Percentiles rank a stretch among this genome's conserved stretches.
Conservation (phyloP, 257 asterid genomes). For the Marsdenia floribunda region DNA sequence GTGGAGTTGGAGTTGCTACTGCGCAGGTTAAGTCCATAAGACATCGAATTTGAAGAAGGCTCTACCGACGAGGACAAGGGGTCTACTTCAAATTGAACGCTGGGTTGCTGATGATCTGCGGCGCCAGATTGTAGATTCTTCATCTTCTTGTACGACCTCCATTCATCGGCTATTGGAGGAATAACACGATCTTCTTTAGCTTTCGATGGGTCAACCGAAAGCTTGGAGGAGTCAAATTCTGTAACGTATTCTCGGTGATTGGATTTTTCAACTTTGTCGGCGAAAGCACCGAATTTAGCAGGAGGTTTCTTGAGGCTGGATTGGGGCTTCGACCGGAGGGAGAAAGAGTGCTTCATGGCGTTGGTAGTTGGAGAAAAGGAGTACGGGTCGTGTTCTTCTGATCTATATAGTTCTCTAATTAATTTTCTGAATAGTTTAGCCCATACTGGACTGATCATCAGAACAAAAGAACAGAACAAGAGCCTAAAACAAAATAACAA, state of each 20-base stretch:
- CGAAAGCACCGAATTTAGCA: conserved; percentile 7
- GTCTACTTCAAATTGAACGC: conserved; percentile 59
- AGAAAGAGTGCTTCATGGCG: conserved; percentile 66
- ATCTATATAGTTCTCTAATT: too few species aligned
- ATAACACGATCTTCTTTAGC: conserved; percentile 18
- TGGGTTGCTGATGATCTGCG: conserved; percentile 28
- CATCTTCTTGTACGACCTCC: conserved; percentile 55
- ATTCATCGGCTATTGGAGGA: conserved; percentile 57
- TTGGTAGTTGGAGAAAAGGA: background rate
- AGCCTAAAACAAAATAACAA: too few species aligned
- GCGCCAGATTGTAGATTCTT: conserved; percentile 45
- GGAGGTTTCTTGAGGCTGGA: conserved; percentile 29
- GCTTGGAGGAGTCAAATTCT: conserved; percentile 53
- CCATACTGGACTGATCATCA: too few species aligned
- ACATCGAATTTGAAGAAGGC: conserved; percentile 31
- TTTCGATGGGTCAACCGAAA: conserved; percentile 7
- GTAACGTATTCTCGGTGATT: conserved; percentile 34
- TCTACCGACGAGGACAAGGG: conserved; percentile 30
- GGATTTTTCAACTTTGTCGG: conserved; percentile 16
- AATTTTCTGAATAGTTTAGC: too few species aligned
- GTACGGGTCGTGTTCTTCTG: too few species aligned
- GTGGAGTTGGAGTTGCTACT: background rate
- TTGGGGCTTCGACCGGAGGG: conserved; percentile 55
- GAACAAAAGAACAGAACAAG: too few species aligned
- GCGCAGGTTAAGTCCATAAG: conserved; percentile 69